phyloP scores from a whole-genome alignment of 140 eudicot genomes.

The Flaveria floridana region DNA sequence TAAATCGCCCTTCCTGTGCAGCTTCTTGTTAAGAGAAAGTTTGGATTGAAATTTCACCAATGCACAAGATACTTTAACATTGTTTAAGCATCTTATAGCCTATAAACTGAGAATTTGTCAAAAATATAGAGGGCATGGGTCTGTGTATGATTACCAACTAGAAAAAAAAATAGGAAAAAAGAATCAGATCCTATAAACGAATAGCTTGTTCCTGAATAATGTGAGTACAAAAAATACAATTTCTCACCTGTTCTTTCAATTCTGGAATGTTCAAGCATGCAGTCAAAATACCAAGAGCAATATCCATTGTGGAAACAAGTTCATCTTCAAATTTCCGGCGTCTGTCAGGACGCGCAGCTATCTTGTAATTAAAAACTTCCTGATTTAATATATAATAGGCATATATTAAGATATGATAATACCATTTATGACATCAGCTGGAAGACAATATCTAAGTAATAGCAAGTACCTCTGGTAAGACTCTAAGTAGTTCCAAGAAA shows the following conservation, averaged over 20 bases:
- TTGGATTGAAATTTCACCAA: background rate
- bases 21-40: background rate
- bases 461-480: conserved; percentile 82
- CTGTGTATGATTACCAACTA: background rate
- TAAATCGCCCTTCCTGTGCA: background rate
- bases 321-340: conserved; percentile 96
- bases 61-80: background rate
- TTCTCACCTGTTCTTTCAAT: conserved; percentile 79
- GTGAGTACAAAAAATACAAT: conserved; percentile 20
- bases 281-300: conserved; percentile 76
- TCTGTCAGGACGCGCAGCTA: conserved; percentile 96
- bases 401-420: conserved; percentile 13
- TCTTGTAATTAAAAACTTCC: conserved; percentile 93
- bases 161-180: background rate
- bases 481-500: conserved; percentile 89
- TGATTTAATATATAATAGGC: conserved; percentile 33
- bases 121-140: background rate
- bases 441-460: conserved; percentile 12
- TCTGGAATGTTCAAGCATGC: conserved; percentile 83
- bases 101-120: background rate
- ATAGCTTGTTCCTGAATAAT: background rate
- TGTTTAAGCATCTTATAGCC: background rate
- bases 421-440: conserved; percentile 19
- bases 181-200: background rate
- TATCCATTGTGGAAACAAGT: conserved; percentile 81